These are phyloP conservation scores for Pichia sporocuriosa DNA, from an alignment of 805 yeast genomes.

Conservation along the genomic window DNA sequence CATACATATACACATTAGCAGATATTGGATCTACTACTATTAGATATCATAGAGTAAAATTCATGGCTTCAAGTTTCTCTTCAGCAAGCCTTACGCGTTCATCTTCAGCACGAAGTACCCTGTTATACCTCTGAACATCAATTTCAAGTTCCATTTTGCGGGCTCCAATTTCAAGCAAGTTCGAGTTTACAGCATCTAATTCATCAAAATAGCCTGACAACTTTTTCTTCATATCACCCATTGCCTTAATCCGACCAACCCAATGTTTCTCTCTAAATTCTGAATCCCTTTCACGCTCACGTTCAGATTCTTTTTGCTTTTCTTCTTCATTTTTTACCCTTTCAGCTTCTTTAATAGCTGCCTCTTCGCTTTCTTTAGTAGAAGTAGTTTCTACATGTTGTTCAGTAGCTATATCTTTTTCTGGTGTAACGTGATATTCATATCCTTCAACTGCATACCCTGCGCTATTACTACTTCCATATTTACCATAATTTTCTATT, in stretches of 20 bases:
- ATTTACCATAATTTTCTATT: conserved; percentile 1
- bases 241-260: conserved; percentile 22
- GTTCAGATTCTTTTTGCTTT: conserved; percentile 2
- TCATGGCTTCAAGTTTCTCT: conserved; percentile 46
- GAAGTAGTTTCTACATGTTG: too few relatives aligned
- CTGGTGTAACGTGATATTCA: neutral
- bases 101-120: conserved; percentile 24
- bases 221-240: conserved; percentile 17
- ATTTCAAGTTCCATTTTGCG: conserved; percentile 23
- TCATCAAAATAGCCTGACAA: conserved; percentile 19
- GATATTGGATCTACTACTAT: too few relatives aligned
- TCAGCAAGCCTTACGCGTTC: conserved; percentile 24
- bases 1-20: too few relatives aligned
- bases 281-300: conserved; percentile 1
- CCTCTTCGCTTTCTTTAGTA: neutral
- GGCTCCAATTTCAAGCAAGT: conserved; percentile 12
- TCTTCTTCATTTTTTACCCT: neutral
- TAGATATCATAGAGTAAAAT: conserved; percentile 13
- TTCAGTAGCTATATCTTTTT: neutral
- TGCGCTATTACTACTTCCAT: neutral
- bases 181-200: conserved; percentile 19
- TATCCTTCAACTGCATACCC: neutral
- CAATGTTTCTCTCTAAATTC: conserved; percentile 24
- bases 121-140: conserved; percentile 22
- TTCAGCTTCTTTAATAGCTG: neutral